Base-by-base conservation (phyloP, 2,329 filamentous ascomycete species). In the Trichoderma asperellum region DNA sequence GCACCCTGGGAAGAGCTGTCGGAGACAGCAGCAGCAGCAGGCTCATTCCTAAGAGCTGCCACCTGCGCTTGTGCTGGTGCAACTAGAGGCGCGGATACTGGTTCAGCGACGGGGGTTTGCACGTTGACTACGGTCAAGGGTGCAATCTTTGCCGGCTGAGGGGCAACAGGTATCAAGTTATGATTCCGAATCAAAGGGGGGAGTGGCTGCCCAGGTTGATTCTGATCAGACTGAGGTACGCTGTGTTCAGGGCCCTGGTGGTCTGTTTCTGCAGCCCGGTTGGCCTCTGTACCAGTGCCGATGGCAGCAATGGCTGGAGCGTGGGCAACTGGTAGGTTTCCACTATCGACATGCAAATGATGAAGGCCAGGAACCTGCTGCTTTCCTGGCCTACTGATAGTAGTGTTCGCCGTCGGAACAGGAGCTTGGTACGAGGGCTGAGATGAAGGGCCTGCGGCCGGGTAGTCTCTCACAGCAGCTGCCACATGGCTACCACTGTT, bases 81-180 rank as follows among this genome's bases (percentile, higher is more conserved):
- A 34, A 75, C 77, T 52, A 68, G 57, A n/a, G 64, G 61, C 11
- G 71, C 58, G 14, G 59, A 43, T 12, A 60, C 57, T 21, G 56
- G 58, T 21, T 56, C 56, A 14, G 63, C 8, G 18, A 35, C 8
- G 2, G 66, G 64, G 7, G 60, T 70, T 27, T 81, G 24, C 79
- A 76, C 76, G 79, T 83, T 71, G 79, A 82, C 79, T 76, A 82
- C 79, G 73, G 86, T 82, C 80, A 90, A 76, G 72, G 86, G 82
- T 77, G 91, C 85, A 72, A 88, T 88, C 76, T 92, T 90, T 60
- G 89, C 89, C 65, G 92, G 91, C 75, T 92, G 92, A 32, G 92
- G 92, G 63, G 92, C 92, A 76, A 91, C 81, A 53, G 91, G 91
- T 43, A 89, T 90, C 62, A 89, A 87, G 40, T 94, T 90, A 77